Conservation (phyloP, 306 rosid genomes). For the Aeschynomene evenia region DNA sequence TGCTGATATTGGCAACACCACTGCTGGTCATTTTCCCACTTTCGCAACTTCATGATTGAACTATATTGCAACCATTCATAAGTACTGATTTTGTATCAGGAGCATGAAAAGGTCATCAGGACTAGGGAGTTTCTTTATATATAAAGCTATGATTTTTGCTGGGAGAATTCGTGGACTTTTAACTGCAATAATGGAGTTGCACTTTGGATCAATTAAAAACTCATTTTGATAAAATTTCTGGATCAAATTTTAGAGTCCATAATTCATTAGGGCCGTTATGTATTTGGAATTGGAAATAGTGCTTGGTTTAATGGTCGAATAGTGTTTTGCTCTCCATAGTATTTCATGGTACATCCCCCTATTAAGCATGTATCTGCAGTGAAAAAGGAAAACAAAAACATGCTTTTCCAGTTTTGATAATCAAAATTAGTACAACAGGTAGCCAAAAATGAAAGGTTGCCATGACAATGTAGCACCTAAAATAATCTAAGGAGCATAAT, state of each 20-base stretch:
- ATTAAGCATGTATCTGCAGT: not conserved
- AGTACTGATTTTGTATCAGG: too few relatives aligned
- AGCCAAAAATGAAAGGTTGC: not conserved
- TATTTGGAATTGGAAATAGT: too few relatives aligned
- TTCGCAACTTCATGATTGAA: not conserved
- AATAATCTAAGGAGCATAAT: not conserved
- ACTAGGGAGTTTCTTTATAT: too few relatives aligned
- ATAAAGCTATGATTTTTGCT: too few relatives aligned
- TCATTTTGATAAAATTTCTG: too few relatives aligned
- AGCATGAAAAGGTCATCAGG: too few relatives aligned
- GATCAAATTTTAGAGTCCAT: too few relatives aligned
- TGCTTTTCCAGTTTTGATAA: not conserved
- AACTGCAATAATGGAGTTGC: too few relatives aligned
- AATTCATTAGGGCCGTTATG: too few relatives aligned
- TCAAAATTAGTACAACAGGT: not conserved
- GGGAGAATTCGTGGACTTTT: too few relatives aligned
- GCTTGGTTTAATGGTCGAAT: not conserved
- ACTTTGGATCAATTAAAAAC: too few relatives aligned
- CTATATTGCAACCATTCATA: too few relatives aligned
- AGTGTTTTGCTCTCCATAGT: not conserved
- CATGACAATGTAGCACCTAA: not conserved
- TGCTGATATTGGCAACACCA: not conserved
- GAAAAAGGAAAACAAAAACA: conserved; percentile 7
- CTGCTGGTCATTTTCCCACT: conserved; percentile 16
- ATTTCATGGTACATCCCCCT: not conserved